Conservation (phyloP, 1,284 basidiomycete species). For the Pyrrhoderma noxium region DNA sequence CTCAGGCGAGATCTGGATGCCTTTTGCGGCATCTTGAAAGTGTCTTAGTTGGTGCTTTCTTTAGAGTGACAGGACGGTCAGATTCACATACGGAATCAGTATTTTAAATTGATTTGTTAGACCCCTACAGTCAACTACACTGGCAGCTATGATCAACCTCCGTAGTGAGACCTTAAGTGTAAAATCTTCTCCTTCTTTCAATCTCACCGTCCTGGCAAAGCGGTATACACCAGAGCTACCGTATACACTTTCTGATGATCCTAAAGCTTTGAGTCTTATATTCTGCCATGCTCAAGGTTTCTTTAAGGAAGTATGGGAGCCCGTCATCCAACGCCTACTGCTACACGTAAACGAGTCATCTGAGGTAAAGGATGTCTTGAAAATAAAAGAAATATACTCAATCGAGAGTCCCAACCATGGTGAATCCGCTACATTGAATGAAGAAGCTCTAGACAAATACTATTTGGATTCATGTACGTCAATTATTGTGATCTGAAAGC, state of each 20-base stretch:
- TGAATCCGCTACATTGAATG: conserved; percentile 43
- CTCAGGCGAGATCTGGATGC: too few relatives aligned
- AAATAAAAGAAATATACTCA: conserved; percentile 44
- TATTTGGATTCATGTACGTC: conserved; percentile 37
- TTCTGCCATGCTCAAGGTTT: conserved; percentile 47
- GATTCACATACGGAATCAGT: too few relatives aligned
- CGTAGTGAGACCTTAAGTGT: background rate
- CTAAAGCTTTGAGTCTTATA: conserved; percentile 39
- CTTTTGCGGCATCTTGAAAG: too few relatives aligned
- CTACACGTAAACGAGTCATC: conserved; percentile 19
- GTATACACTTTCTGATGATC: conserved; percentile 24
- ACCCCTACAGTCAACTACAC: too few relatives aligned
- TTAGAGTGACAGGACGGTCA: too few relatives aligned
- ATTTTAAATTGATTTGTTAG: too few relatives aligned
- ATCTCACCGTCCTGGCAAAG: background rate
- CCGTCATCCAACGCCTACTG: conserved; percentile 41
- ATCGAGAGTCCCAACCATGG: conserved; percentile 52
- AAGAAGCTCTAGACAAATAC: conserved; percentile 33
- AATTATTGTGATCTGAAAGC: background rate
- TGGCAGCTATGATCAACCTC: background rate
- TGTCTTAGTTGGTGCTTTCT: too few relatives aligned
- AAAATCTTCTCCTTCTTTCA: background rate
- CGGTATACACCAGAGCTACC: conserved; percentile 1
- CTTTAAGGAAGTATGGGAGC: conserved; percentile 53
- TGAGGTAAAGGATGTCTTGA: conserved; percentile 18